These are phyloP conservation scores for Eleusine indica DNA, from an alignment of 176 grass and related monocot genomes.

Conservation along the genomic window DNA sequence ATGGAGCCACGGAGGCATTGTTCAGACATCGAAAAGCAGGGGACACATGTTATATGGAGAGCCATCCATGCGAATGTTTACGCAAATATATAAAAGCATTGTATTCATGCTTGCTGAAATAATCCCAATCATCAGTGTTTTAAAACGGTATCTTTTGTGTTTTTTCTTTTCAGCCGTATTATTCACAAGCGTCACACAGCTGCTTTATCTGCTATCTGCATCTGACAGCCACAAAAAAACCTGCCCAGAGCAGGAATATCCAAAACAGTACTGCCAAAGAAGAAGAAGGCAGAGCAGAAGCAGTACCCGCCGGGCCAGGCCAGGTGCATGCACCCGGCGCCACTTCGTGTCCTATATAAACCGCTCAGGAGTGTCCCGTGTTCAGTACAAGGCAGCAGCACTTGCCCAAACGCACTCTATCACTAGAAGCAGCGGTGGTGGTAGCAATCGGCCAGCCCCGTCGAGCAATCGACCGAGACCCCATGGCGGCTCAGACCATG, in stretches of 20 bases:
- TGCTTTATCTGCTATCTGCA: neutral
- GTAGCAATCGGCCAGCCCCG: constrained; percentile 2
- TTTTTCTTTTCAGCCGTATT: neutral
- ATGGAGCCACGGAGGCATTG: no score
- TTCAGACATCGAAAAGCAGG: no score
- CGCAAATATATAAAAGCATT: no score
- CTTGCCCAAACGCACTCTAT: constrained; percentile 32
- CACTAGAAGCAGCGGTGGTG: constrained; percentile 25
- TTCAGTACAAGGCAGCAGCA: constrained; percentile 31
- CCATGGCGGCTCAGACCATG: constrained; percentile 70
- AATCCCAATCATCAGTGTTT: neutral
- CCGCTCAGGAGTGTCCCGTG: constrained; percentile 11
- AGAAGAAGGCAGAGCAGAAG: neutral
- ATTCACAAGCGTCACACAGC: neutral
- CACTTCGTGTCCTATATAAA: constrained; percentile 58
- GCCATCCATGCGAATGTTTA: no score
- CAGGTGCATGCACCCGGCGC: constrained; percentile 49
- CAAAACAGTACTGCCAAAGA: constrained; percentile 27
- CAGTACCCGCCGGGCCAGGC: neutral
- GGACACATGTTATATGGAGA: no score
- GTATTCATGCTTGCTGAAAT: neutral
- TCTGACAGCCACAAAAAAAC: constrained; percentile 48
- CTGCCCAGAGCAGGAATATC: constrained; percentile 40
- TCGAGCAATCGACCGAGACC: neutral
- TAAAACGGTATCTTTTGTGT: neutral